Conservation (phyloP, 2,329 filamentous ascomycete species). For the Fusarium concolor region DNA sequence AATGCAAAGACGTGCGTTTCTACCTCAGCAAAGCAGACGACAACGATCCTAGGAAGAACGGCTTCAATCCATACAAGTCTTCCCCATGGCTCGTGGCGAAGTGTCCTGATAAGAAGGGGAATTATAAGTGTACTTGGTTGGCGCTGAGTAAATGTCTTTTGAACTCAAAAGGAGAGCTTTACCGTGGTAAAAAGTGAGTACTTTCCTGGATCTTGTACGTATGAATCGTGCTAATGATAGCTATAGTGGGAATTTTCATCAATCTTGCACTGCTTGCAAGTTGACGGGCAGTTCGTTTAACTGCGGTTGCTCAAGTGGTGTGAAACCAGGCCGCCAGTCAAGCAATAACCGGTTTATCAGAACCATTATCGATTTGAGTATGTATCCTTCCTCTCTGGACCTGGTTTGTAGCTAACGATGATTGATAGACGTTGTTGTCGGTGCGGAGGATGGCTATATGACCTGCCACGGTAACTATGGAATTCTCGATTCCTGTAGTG, state of each 20-base stretch:
- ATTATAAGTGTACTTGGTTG: constrained; percentile 30
- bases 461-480: constrained; percentile 22
- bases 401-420: background rate
- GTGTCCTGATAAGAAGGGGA: constrained; percentile 23
- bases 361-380: constrained; percentile 26
- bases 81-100: constrained; percentile 28
- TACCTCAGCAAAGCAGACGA: constrained; percentile 28
- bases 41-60: constrained; percentile 2
- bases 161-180: constrained; percentile 26
- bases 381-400: background rate
- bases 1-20: constrained; percentile 31
- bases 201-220: no score
- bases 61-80: constrained; percentile 12
- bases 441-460: constrained; percentile 27
- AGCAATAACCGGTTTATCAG: background rate
- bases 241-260: constrained; percentile 22
- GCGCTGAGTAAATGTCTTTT: constrained; percentile 31
- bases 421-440: constrained; percentile 21
- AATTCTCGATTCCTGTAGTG: constrained; percentile 19
- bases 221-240: no score
- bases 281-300: constrained; percentile 1
- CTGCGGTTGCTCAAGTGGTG: constrained; percentile 23
- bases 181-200: constrained; percentile 10
- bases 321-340: background rate
- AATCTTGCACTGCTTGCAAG: constrained; percentile 29